phyloP scores from a whole-genome alignment of 2,329 filamentous ascomycete species.

The Aspergillus bombycis region DNA sequence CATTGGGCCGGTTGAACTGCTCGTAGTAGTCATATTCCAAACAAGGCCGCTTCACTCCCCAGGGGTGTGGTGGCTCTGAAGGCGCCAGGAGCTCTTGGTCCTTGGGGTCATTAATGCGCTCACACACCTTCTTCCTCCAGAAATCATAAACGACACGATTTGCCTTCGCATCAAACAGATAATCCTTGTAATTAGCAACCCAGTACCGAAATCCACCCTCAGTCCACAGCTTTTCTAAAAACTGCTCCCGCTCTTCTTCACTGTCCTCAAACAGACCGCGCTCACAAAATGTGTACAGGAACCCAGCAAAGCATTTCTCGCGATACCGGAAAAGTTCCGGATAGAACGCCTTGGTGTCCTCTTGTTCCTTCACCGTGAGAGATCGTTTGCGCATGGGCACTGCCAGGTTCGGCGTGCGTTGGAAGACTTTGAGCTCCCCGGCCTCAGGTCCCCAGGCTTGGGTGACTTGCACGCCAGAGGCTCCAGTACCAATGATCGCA shows the following conservation, averaged over 20 bases:
- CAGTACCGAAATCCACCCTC: constrained; percentile 60
- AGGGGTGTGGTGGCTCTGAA: constrained; percentile 55
- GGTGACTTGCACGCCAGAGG: constrained; percentile 58
- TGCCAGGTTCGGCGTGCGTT: constrained; percentile 68
- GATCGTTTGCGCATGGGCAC: constrained; percentile 61
- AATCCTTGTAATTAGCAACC: constrained; percentile 59
- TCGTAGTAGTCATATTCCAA: constrained; percentile 57
- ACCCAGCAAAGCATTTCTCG: constrained; percentile 60
- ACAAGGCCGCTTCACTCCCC: constrained; percentile 56
- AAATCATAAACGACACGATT: constrained; percentile 61
- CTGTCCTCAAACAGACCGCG: constrained; percentile 60
- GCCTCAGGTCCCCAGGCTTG: constrained; percentile 62
- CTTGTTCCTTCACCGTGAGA: constrained; percentile 56
- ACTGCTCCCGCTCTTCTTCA: constrained; percentile 53
- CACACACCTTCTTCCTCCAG: constrained; percentile 57
- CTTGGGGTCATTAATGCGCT: constrained; percentile 54
- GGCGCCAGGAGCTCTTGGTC: constrained; percentile 58
- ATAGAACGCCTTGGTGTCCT: constrained; percentile 50
- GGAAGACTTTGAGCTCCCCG: constrained; percentile 61
- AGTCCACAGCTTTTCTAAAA: constrained; percentile 55
- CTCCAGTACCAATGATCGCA: constrained; percentile 60
- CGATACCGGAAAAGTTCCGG: constrained; percentile 57
- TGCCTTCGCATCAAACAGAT: constrained; percentile 49
- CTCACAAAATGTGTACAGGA: constrained; percentile 59
- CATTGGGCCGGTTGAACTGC: constrained; percentile 49